These are phyloP conservation scores for Helichrysum umbraculigerum DNA, from an alignment of 129 eudicot species.

Conservation along the genomic window DNA sequence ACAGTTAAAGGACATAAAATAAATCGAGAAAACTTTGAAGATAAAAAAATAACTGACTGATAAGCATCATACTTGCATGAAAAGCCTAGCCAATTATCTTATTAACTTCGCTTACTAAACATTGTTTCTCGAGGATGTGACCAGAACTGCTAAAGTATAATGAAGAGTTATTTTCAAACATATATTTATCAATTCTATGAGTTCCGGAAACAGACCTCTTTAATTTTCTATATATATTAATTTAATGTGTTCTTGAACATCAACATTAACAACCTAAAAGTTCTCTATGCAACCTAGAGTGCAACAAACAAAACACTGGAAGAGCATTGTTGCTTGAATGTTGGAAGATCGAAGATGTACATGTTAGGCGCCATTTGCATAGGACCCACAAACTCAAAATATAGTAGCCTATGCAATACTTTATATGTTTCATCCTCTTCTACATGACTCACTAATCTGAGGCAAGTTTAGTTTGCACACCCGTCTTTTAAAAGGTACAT, in stretches of 20 bases:
- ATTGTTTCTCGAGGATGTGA: neutral
- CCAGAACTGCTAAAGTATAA: neutral
- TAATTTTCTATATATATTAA: neutral
- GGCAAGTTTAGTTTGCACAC: conserved; percentile 43
- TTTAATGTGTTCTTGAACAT: neutral
- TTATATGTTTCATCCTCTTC: conserved; percentile 79
- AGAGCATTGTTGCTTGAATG: neutral
- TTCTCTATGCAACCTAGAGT: neutral
- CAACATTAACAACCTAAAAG: neutral
- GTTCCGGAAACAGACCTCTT: neutral
- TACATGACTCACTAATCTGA: neutral
- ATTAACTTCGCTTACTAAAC: neutral
- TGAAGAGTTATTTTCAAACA: neutral
- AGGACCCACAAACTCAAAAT: neutral
- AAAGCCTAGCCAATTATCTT: neutral
- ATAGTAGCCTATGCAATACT: conserved; percentile 31
- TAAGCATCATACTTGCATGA: neutral
- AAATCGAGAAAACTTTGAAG: neutral
- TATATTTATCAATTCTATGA: neutral
- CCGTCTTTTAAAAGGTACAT: neutral
- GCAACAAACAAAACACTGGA: neutral
- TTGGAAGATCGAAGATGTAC: neutral
- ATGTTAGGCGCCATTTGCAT: neutral
- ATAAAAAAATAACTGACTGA: neutral
- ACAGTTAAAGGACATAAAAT: neutral